These are phyloP conservation scores for Camelina sativa DNA, from an alignment of 345 rosid species.

Conservation along the genomic window DNA sequence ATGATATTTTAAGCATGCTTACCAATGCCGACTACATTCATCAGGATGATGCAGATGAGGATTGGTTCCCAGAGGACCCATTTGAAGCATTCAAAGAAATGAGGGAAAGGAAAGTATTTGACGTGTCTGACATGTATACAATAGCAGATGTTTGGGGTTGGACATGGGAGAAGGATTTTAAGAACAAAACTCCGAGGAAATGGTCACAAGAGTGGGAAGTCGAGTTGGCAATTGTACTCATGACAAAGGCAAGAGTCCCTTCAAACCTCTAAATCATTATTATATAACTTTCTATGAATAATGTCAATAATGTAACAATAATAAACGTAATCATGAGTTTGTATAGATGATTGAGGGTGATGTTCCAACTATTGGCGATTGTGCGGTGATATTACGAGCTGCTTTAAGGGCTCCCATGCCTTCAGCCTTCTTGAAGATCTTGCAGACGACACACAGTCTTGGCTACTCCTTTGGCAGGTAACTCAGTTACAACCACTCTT, in stretches of 20 bases:
- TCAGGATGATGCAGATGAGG: conserved; percentile 85
- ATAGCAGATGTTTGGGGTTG: conserved; percentile 99
- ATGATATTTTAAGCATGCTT: conserved; percentile 22
- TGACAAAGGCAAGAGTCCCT: conserved; percentile 67
- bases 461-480: conserved; percentile 82
- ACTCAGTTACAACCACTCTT: not conserved
- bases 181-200: conserved; percentile 69
- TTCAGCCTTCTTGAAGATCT: conserved; percentile 83
- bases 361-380: conserved; percentile 83
- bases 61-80: conserved; percentile 90
- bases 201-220: conserved; percentile 99
- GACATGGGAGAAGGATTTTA: conserved; percentile 92
- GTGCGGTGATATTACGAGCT: conserved; percentile 84
- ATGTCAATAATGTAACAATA: not conserved
- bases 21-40: conserved; percentile 28
- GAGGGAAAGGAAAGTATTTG: conserved; percentile 75
- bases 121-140: conserved; percentile 86
- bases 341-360: conserved; percentile 90
- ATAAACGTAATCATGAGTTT: not conserved
- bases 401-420: conserved; percentile 89
- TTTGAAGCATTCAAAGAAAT: conserved; percentile 89
- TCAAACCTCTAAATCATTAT: conserved; percentile 9
- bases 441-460: conserved; percentile 75
- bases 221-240: conserved; percentile 75
- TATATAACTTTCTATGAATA: not conserved